Conservation (phyloP, 257 asterid genomes). For the Solanum dulcamara region DNA sequence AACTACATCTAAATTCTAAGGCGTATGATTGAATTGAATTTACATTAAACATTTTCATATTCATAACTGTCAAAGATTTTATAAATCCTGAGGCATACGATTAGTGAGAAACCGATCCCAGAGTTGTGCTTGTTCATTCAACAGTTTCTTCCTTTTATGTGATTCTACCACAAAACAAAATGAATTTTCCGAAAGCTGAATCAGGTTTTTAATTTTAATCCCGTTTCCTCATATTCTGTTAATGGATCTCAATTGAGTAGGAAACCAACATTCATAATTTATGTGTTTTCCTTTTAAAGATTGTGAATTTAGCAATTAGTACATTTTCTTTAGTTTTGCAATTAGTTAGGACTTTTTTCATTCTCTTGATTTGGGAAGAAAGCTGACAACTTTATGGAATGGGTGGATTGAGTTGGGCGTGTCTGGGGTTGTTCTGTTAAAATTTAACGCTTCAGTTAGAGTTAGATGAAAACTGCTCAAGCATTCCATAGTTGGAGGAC, state of each 20-base stretch:
- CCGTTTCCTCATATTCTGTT: neutral
- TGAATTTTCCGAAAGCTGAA: neutral
- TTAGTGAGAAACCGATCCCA: neutral
- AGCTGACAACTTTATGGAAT: neutral
- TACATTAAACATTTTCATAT: neutral
- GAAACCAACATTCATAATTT: neutral
- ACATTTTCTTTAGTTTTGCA: neutral
- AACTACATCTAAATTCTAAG: neutral
- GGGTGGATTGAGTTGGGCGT: neutral
- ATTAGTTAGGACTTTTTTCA: neutral
- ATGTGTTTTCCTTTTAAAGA: neutral
- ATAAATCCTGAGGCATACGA: neutral
- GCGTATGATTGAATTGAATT: neutral
- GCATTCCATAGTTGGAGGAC: neutral
- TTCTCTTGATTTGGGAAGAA: neutral
- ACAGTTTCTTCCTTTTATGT: neutral
- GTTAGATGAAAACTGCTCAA: neutral
- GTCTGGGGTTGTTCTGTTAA: neutral
- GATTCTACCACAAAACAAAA: neutral
- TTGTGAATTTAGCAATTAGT: neutral
- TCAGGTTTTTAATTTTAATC: too few relatives aligned
- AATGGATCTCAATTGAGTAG: neutral
- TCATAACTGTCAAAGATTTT: neutral
- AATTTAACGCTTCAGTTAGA: neutral
- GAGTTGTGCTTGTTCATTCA: neutral